These are phyloP conservation scores for Penicillium sp. DNA, from an alignment of 2,329 filamentous ascomycete genomes.

Conservation along the genomic window DNA sequence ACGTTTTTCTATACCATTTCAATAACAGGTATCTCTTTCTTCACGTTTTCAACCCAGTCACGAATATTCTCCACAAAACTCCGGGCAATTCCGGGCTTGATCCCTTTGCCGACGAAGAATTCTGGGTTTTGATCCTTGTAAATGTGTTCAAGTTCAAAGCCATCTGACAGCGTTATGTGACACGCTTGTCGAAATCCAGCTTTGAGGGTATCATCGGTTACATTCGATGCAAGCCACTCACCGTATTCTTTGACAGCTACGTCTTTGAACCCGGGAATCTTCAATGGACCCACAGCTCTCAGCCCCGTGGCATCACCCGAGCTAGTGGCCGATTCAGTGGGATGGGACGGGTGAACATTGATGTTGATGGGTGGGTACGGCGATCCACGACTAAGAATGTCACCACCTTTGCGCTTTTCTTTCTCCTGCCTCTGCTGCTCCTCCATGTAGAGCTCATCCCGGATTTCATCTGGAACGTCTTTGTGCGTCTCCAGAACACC, in stretches of 20 bases:
- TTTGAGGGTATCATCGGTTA: slow-evolving; percentile 11
- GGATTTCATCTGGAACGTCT: slow-evolving; percentile 11
- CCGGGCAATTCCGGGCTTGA: slow-evolving; percentile 14
- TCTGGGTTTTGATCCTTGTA: slow-evolving; percentile 13
- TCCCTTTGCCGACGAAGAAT: slow-evolving; percentile 13
- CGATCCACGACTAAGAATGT: slow-evolving; percentile 3
- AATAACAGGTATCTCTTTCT: slow-evolving; percentile 4
- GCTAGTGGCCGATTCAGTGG: not conserved
- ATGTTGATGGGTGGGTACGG: slow-evolving; percentile 11
- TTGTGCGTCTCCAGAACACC: slow-evolving; percentile 11
- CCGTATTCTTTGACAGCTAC: slow-evolving; percentile 16
- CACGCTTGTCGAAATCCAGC: slow-evolving; percentile 14
- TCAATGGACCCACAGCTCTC: slow-evolving; percentile 1
- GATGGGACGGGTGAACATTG: slow-evolving; percentile 8
- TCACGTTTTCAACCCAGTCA: slow-evolving; percentile 10
- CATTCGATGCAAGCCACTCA: slow-evolving; percentile 16
- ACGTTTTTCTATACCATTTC: slow-evolving; percentile 8
- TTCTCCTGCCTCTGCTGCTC: slow-evolving; percentile 13
- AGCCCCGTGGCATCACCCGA: not conserved
- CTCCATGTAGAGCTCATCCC: slow-evolving; percentile 14
- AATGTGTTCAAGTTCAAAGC: slow-evolving; percentile 17
- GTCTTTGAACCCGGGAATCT: slow-evolving; percentile 13
- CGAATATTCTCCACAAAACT: slow-evolving; percentile 15
- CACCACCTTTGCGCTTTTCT: slow-evolving; percentile 5
- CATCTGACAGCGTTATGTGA: slow-evolving; percentile 13